Base-by-base conservation (phyloP, 2,329 filamentous ascomycete genomes). In the Beauveria varroae region DNA sequence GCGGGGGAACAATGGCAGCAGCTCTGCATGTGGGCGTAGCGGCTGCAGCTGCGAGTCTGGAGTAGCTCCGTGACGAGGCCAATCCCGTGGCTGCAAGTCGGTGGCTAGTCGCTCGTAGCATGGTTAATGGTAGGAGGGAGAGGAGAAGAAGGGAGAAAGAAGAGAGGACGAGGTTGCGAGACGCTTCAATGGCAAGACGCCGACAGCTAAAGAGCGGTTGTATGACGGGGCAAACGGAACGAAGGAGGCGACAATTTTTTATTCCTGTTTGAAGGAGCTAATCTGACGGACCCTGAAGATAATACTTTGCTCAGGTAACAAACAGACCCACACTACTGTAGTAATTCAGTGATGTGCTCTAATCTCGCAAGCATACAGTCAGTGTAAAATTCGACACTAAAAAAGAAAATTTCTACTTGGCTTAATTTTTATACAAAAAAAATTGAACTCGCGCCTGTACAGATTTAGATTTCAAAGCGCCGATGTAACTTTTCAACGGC, bases 51-150 rank as follows among this genome's bases (percentile, higher is more conserved):
- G 57, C 57, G 18, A 54, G 16, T 41, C 58, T 60, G 41, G 58
- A 46, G 58, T 43, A 46, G 49, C 55, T 57, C 44, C 55, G 37
- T 44, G 49, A 60, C 20, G 56, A 43, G 24, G 46, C 56, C 44
- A 58, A 40, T 50, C 56, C 46, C 8, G 56, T 43, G 46, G 37
- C 56, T 20, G 56, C 44, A 26, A 58, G 34, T 43, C 56, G 26
- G 56, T 46, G 56, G 47, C 56, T 58, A 58, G 56, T 58, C 37
- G 34, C 56, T 41, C 56, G 46, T 28, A 58, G 56, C 56, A 58
- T 58, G 55, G 37, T 58, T 5, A 37, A 10, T 30, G 22, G 24
- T 22, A 3, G 34, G 20, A 46, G 43, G 18, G 20, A 20, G n/a
- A 14, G 10, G 12, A 22, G 10, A 28, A 20, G 7, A 43, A 20